phyloP scores from a whole-genome alignment of 495 filamentous ascomycete species.

The Xylaria sp. region DNA sequence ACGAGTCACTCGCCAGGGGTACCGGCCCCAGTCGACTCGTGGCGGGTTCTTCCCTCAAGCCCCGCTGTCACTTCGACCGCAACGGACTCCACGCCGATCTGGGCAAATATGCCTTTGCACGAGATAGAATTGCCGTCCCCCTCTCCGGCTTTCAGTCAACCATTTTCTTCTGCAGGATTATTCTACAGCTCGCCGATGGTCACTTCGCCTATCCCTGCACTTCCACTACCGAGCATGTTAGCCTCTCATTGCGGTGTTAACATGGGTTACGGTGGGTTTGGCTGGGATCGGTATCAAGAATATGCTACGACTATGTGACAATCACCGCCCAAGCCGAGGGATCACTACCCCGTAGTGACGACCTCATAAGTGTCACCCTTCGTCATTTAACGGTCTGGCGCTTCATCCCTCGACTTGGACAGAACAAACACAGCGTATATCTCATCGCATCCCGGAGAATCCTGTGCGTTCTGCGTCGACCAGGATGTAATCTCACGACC shows the following conservation, averaged over 20 bases:
- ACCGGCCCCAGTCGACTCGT: slow-evolving; percentile 81
- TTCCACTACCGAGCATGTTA: slow-evolving; percentile 91
- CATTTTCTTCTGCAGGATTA: slow-evolving; percentile 70
- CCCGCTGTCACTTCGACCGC: slow-evolving; percentile 72
- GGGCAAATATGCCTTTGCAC: slow-evolving; percentile 78
- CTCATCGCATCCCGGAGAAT: slow-evolving; percentile 41
- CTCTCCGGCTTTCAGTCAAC: slow-evolving; percentile 79
- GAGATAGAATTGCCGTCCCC: slow-evolving; percentile 74
- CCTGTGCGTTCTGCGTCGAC: slow-evolving; percentile 51
- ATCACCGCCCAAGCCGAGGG: slow-evolving; percentile 51
- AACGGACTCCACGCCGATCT: slow-evolving; percentile 76
- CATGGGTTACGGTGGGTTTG: slow-evolving; percentile 75
- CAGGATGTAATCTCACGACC: slow-evolving; percentile 46
- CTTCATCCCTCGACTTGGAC: slow-evolving; percentile 30
- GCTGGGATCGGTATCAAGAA: slow-evolving; percentile 76
- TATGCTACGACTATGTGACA: slow-evolving; percentile 71
- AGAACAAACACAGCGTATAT: slow-evolving; percentile 40
- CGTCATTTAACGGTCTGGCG: slow-evolving; percentile 29
- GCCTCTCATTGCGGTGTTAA: slow-evolving; percentile 82
- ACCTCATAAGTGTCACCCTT: slow-evolving; percentile 38
- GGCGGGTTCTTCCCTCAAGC: slow-evolving; percentile 93
- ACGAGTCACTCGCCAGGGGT: slow-evolving; percentile 57
- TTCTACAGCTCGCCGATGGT: slow-evolving; percentile 68
- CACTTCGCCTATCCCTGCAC: slow-evolving; percentile 73
- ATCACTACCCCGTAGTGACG: slow-evolving; percentile 49